Evolutionary conservation across 257 asterid genomes (phyloP), one percentile per base, ranked within the genome.

Genomic region (Nicotiana obtusifolia): DNA sequence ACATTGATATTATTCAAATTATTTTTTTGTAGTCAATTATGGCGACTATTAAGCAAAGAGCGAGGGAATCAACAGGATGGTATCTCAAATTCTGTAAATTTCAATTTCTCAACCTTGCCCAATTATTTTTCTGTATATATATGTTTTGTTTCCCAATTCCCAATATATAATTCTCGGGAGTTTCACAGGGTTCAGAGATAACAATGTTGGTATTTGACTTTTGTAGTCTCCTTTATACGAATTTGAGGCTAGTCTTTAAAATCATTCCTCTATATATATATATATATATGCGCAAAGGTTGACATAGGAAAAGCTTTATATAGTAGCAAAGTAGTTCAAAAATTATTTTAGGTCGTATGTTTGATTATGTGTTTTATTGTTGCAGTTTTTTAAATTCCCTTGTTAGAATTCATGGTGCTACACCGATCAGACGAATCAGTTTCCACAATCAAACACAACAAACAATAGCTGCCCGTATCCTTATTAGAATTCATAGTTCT

Each of bases 1-100:
- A 49, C 11, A 1, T 37, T 49, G 4, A 13, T 14, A 52, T 13
- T 49, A 0, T 49, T 49, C 5, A 10, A 4, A 49, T 49, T 52
- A 52, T 52, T 52, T 19, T n/a, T 56, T 56, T 56, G 24, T 56
- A 75, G 98, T 87, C 88, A 82, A 86, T 84, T 89, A 86, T 91
- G 95, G 97, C 89, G 94, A 89, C 84, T 85, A 81, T 85, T 86
- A 88, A 94, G 91, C 93, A 87, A 90, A 88, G 88, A 94, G 97
- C 92, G 93, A 89, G 92, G 94, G 94, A 75, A 88, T 84, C 89
- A 85, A 82, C 83, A 81, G 76, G 92, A 94, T 81, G 97, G 91
- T 91, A 85, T 49, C 61, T 73, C 78, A 22, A 73, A 24, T 73
- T 53, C 41, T 47, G 3, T 8, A 75, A 19, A 24, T 24, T 75